These are phyloP conservation scores for Leucocoprinus birnbaumii DNA, from an alignment of 768 basidiomycete species.

Conservation along the genomic window DNA sequence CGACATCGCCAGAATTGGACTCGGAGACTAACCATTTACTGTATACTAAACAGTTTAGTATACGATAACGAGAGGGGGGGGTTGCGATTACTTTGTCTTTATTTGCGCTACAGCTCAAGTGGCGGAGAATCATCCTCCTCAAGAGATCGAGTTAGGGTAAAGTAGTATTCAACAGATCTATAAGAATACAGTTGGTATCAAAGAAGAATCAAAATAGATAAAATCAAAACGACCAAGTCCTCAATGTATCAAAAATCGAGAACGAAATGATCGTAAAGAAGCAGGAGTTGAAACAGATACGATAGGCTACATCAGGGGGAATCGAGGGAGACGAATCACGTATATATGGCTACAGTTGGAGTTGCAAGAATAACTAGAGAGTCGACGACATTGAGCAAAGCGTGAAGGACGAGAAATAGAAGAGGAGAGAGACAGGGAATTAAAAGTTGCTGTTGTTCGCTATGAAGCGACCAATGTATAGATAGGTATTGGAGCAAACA, in stretches of 20 bases:
- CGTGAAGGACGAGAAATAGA: background rate
- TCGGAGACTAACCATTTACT: too few relatives aligned
- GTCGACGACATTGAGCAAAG: background rate
- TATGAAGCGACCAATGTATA: background rate
- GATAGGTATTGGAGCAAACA: background rate
- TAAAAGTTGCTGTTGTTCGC: background rate
- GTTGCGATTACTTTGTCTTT: background rate
- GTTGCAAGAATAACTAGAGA: constrained; percentile 1
- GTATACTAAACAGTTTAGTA: too few relatives aligned
- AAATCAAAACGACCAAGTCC: background rate
- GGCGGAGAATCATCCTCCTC: background rate
- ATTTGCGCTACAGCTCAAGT: background rate
- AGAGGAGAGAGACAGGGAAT: background rate
- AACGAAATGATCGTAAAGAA: too few relatives aligned
- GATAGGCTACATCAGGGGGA: constrained; percentile 9
- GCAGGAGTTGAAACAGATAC: background rate
- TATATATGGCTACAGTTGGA: constrained; percentile 12
- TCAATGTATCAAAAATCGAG: constrained; percentile 6
- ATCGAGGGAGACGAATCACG: constrained; percentile 1
- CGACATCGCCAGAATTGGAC: too few relatives aligned
- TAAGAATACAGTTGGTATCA: constrained; percentile 9
- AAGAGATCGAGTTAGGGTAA: background rate
- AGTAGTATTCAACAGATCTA: background rate
- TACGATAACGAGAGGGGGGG: too few relatives aligned
- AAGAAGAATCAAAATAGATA: constrained; percentile 5